phyloP scores from a whole-genome alignment of 1,284 basidiomycete species.

The Ceratobasidium sp. region DNA sequence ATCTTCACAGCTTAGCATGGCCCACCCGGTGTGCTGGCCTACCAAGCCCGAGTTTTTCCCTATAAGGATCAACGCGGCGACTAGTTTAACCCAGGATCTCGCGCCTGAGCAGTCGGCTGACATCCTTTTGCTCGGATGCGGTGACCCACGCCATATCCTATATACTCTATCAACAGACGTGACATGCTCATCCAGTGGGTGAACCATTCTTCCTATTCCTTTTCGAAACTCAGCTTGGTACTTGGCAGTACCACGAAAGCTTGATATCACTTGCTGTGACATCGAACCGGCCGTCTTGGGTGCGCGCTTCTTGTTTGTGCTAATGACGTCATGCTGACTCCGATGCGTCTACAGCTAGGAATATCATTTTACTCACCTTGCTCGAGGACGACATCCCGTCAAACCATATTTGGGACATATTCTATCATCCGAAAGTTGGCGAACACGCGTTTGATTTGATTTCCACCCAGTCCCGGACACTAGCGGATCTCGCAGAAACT shows the following conservation, averaged over 20 bases:
- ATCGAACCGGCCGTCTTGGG: constrained; percentile 65
- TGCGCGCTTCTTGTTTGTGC: constrained; percentile 44
- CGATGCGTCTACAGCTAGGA: constrained; percentile 50
- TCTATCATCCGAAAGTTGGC: constrained; percentile 62
- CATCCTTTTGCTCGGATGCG: constrained; percentile 62
- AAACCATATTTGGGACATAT: constrained; percentile 60
- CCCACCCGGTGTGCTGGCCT: constrained; percentile 15
- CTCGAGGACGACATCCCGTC: constrained; percentile 49
- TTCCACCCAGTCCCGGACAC: constrained; percentile 55
- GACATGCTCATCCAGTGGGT: constrained; percentile 33
- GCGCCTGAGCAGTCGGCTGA: constrained; percentile 56
- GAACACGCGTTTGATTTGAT: constrained; percentile 51
- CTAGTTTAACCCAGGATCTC: constrained; percentile 57
- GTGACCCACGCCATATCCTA: constrained; percentile 63
- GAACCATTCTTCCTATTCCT: not conserved
- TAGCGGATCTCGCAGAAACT: constrained; percentile 52
- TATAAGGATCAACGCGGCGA: constrained; percentile 62
- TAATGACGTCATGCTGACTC: not conserved
- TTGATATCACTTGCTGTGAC: constrained; percentile 69
- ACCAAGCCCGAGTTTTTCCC: constrained; percentile 44
- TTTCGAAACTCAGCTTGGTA: not conserved
- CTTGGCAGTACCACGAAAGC: constrained; percentile 48
- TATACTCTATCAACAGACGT: constrained; percentile 61
- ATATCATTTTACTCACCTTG: constrained; percentile 51
- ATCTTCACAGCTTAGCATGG: not conserved